These are phyloP conservation scores for Pseudoturritis turrita DNA, from an alignment of 345 rosid genomes.

Conservation along the genomic window DNA sequence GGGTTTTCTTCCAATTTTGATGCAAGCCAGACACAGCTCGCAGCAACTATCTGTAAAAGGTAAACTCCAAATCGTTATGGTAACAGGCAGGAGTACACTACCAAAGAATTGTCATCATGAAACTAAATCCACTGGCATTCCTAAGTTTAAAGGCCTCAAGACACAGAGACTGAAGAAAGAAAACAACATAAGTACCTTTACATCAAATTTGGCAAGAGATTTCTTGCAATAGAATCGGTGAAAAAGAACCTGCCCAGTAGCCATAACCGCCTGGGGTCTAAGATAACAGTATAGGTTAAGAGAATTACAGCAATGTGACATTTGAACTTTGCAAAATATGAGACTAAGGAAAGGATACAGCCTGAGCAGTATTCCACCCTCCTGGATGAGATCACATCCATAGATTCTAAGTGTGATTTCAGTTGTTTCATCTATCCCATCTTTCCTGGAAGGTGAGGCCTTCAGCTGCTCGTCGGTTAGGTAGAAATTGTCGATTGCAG, in stretches of 20 bases:
- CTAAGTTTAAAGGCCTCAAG: background rate
- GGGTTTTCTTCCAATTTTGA: slow-evolving; percentile 89
- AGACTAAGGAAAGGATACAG: slow-evolving; percentile 49
- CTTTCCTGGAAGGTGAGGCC: slow-evolving; percentile 78
- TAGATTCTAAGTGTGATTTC: slow-evolving; percentile 76
- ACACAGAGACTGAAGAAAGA: background rate
- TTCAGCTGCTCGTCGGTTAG: slow-evolving; percentile 65
- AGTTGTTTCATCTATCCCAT: slow-evolving; percentile 77
- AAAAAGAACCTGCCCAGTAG: slow-evolving; percentile 93
- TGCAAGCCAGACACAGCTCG: slow-evolving; percentile 91
- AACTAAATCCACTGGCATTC: background rate
- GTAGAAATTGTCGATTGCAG: slow-evolving; percentile 91
- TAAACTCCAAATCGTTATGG: background rate
- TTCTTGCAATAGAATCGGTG: slow-evolving; percentile 95
- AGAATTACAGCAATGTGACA: background rate
- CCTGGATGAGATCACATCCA: slow-evolving; percentile 95
- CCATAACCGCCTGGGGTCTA: slow-evolving; percentile 98
- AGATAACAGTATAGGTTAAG: slow-evolving; percentile 9
- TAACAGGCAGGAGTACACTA: background rate
- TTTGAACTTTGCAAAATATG: background rate
- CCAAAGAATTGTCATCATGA: background rate
- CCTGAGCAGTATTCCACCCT: slow-evolving; percentile 78
- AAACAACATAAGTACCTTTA: slow-evolving; percentile 43
- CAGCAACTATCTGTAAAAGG: slow-evolving; percentile 72
- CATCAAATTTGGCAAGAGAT: slow-evolving; percentile 86